These are phyloP conservation scores for Ormosia semicastrata DNA, from an alignment of 306 rosid species.

Conservation along the genomic window DNA sequence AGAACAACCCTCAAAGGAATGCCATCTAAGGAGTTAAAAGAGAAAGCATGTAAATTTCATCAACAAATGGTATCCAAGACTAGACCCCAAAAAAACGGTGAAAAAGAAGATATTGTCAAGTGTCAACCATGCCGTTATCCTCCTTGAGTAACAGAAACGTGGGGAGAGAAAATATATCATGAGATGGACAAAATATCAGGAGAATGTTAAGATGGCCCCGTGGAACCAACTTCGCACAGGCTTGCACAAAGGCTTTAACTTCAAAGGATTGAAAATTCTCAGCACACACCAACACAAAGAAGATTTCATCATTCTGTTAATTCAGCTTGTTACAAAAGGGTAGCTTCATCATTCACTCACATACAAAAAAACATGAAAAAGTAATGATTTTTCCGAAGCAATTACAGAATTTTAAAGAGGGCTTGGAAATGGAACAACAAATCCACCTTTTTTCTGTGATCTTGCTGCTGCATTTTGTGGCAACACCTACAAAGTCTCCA, in stretches of 20 bases:
- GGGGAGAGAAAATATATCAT: constrained; percentile 12
- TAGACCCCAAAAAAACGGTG: constrained; percentile 12
- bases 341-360: constrained; percentile 19
- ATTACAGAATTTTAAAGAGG: not conserved
- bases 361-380: not conserved
- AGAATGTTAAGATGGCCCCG: constrained; percentile 18
- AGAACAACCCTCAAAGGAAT: constrained; percentile 24
- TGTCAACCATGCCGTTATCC: constrained; percentile 36
- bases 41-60: constrained; percentile 33
- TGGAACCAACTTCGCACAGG: constrained; percentile 4
- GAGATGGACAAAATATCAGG: constrained; percentile 3
- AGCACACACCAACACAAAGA: constrained; percentile 17
- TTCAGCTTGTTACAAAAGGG: constrained; percentile 12
- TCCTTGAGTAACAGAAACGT: constrained; percentile 26
- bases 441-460: constrained; percentile 73
- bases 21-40: constrained; percentile 33
- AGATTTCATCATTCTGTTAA: not conserved
- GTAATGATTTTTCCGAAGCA: not conserved
- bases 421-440: not conserved
- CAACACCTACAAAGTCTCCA: constrained; percentile 32
- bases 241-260: not conserved
- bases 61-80: constrained; percentile 3
- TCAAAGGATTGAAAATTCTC: not conserved
- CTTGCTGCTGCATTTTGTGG: constrained; percentile 74
- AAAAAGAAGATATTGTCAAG: constrained; percentile 24